Evolutionary conservation across 2,329 filamentous ascomycete species (phyloP), one percentile per base, ranked within the genome.

Genomic region (Cercospora brassicicola): DNA sequence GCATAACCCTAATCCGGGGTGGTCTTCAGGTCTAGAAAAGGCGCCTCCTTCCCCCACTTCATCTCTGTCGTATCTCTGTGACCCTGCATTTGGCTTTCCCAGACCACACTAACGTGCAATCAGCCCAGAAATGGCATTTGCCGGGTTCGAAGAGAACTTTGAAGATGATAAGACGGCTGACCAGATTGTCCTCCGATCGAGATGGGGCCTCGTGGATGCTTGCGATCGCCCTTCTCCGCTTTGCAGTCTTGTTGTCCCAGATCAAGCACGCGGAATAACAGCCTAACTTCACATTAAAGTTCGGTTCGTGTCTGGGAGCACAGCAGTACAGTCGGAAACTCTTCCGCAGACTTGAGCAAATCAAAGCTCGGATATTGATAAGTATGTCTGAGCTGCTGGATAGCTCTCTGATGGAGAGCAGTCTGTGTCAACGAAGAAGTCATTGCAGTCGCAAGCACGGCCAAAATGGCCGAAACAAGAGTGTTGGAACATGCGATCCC

Each of bases 401-500:
- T 15, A 28, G 48, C 48, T 55, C 13, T 55, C 5, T 26, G 13
- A 6, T 5, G 20, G 4, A 26, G 6, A 55, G 48, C 23, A 28
- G 13, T 55, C 2, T 42, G 20, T 42, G 33, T 33, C 30, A n/a
- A 7, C 9, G 10, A 18, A 9, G n/a, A 4, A 2, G 7, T 2
- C 8, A 28, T 18, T 11, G 9, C 33, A 42, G n/a, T 13, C 9
- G 26, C 20, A 26, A 28, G 48, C 48, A 30, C 23, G 6, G 13
- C 59, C n/a, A 61, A 69, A 11, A 72, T 72, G 71, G 67, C 59
- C 18, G 67, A 67, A 45, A 55, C 67, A 55, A 61, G 59, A 51
- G 57, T 62, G 23, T 63, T 73, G 42, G 72, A 73, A n/a, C 42
- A 70, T 36, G 71, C 72, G 1, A 71, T 72, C n/a, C 72, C 72